phyloP scores from a whole-genome alignment of 257 asterid genomes.

The Nicotiana sylvestris region DNA sequence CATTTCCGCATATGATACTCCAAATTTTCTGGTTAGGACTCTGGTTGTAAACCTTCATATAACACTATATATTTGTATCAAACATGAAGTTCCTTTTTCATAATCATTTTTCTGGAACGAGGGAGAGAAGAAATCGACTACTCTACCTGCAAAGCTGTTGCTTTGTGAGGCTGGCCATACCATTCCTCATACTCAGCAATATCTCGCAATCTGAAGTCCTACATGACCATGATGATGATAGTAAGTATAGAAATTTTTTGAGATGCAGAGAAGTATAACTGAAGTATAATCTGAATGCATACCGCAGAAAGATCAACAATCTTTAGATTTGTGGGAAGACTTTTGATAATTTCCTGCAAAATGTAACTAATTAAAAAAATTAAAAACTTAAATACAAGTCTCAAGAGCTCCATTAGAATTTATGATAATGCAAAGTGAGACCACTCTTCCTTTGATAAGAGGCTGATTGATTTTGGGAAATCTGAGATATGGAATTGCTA shows the following conservation, averaged over 20 bases:
- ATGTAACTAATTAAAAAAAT: neutral
- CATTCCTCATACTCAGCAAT: conserved; percentile 79
- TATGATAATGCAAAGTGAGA: neutral
- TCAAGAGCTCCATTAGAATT: neutral
- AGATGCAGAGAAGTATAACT: neutral
- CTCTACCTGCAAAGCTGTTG: conserved; percentile 73
- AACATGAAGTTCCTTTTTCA: neutral
- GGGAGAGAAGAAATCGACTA: neutral
- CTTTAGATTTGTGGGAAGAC: conserved; percentile 71
- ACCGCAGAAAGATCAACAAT: conserved; percentile 97
- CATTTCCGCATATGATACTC: neutral
- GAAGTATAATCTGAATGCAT: conserved; percentile 22
- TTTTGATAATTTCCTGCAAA: conserved; percentile 81
- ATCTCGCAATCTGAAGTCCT: conserved; percentile 89
- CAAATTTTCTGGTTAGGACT: neutral
- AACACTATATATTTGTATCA: neutral
- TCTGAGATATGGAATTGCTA: neutral
- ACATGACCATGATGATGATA: conserved; percentile 21
- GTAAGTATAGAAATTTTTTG: neutral
- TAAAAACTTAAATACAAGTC: neutral
- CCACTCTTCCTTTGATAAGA: neutral
- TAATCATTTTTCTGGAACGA: neutral
- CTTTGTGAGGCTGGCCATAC: conserved; percentile 93
- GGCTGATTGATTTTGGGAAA: neutral
- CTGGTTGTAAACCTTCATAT: neutral